A percentile compares a stretch with the other conserved stretches of the same genome.
These are phyloP conservation scores for Teratosphaeria epicoccoides DNA, from an alignment of 2,329 filamentous ascomycete species.

Conservation along the genomic window DNA sequence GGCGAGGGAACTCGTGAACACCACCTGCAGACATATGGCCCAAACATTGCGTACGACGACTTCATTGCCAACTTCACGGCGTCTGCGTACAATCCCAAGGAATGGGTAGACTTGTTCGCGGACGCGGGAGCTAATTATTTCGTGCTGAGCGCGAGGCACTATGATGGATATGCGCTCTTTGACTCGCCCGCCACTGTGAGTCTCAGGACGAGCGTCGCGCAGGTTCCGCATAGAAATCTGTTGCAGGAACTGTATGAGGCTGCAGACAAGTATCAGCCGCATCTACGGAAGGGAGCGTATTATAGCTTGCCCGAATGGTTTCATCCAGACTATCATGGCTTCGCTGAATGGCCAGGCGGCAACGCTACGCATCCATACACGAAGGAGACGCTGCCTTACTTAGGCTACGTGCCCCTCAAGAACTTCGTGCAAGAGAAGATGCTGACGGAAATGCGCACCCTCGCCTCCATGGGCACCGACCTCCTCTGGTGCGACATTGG, in stretches of 20 bases:
- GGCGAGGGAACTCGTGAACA: conserved; percentile 22
- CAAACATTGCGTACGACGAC: conserved; percentile 45
- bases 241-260: conserved; percentile 35
- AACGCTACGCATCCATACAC: conserved; percentile 37
- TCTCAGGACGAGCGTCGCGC: conserved; percentile 31
- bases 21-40: conserved; percentile 41
- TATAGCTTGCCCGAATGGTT: conserved; percentile 40
- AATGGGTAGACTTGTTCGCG: conserved; percentile 44
- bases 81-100: conserved; percentile 39
- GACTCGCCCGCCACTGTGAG: conserved; percentile 32
- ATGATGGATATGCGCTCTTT: conserved; percentile 39
- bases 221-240: conserved; percentile 32
- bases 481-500: conserved; percentile 37
- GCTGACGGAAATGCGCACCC: conserved; percentile 34
- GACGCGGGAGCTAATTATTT: conserved; percentile 42
- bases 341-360: conserved; percentile 30
- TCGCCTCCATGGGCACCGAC: conserved; percentile 23
- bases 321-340: conserved; percentile 35
- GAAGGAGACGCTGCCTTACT: conserved; percentile 33
- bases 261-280: conserved; percentile 32
- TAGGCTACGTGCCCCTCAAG: conserved; percentile 31
- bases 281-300: conserved; percentile 35
- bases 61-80: conserved; percentile 46
- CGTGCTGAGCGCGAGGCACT: conserved; percentile 36
- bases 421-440: conserved; percentile 34